Percentiles rank a stretch among this genome's conserved stretches.
phyloP scores from a whole-genome alignment of 2,329 filamentous ascomycete species.

The Cladophialophora exuberans region DNA sequence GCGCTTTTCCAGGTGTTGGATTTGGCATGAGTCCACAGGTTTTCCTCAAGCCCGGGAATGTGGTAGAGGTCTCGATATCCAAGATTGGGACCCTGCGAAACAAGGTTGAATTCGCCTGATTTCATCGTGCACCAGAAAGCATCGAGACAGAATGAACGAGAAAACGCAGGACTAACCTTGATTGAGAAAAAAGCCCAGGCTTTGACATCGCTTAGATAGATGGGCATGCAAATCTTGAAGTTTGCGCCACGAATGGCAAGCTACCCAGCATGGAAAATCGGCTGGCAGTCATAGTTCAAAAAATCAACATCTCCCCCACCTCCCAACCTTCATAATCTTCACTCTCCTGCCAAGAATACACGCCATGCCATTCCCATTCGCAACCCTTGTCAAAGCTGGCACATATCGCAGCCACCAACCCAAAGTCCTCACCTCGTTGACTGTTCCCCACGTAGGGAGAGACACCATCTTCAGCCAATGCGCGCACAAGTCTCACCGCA shows the following conservation, averaged over 20 bases:
- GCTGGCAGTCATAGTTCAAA: too few relatives aligned
- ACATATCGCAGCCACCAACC: constrained; percentile 1
- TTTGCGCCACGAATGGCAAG: too few relatives aligned
- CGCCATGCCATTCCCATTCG: constrained; percentile 6
- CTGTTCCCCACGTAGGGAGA: constrained; percentile 1
- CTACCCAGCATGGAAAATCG: too few relatives aligned
- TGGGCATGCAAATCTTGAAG: too few relatives aligned
- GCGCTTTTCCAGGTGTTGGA: constrained; percentile 39
- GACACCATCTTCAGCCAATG: constrained; percentile 3
- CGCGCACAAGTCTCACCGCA: constrained; percentile 1
- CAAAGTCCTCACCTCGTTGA: constrained; percentile 1
- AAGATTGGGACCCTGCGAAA: constrained; percentile 49
- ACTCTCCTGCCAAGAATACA: constrained; percentile 12
- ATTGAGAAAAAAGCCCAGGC: too few relatives aligned
- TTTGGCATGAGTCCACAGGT: constrained; percentile 48
- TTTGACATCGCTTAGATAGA: too few relatives aligned
- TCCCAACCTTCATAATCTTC: constrained; percentile 8
- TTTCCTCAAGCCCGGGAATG: constrained; percentile 45
- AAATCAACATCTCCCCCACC: not conserved
- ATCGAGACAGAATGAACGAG: too few relatives aligned
- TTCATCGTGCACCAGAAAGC: too few relatives aligned
- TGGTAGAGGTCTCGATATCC: constrained; percentile 45
- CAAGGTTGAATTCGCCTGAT: constrained; percentile 37
- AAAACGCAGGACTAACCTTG: too few relatives aligned
- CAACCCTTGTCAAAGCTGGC: not conserved